Conservation (phyloP, 768 basidiomycete species). For the Xerocomellus amylosporus region DNA sequence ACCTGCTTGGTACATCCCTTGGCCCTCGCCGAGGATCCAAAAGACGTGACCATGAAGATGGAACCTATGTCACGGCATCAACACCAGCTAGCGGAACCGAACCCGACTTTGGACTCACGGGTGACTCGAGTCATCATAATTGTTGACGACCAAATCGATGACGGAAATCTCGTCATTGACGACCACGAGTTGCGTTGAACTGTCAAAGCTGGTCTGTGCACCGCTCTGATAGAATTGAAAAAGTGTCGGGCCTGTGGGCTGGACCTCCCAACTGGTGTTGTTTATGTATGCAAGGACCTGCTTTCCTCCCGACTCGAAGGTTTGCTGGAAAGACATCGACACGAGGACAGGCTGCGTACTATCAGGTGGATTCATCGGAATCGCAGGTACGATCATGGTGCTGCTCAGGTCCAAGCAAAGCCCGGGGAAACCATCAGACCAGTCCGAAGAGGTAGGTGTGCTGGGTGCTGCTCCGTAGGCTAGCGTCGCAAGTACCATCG, state of each 20-base stretch:
- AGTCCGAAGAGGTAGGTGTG: constrained; percentile 25
- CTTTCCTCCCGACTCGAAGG: constrained; percentile 23
- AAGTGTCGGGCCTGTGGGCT: constrained; percentile 28
- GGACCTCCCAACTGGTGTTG: constrained; percentile 26
- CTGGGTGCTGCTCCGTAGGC: constrained; percentile 27
- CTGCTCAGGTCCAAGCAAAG: constrained; percentile 27
- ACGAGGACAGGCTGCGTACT: constrained; percentile 19
- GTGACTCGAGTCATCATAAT: constrained; percentile 30
- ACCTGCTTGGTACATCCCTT: constrained; percentile 32
- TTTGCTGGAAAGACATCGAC: constrained; percentile 27
- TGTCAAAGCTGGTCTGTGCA: constrained; percentile 26
- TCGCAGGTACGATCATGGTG: constrained; percentile 29
- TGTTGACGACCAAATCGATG: constrained; percentile 24
- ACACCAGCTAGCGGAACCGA: background rate
- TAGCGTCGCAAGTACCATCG: constrained; percentile 29
- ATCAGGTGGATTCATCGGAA: constrained; percentile 28
- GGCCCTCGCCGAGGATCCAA: constrained; percentile 36
- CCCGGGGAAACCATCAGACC: constrained; percentile 26
- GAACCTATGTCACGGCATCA: constrained; percentile 23
- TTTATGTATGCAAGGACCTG: constrained; percentile 28
- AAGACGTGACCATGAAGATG: constrained; percentile 40
- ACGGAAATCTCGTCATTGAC: constrained; percentile 28
- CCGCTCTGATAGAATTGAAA: constrained; percentile 26
- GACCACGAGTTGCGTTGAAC: constrained; percentile 24
- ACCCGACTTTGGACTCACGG: constrained; percentile 20